Base-by-base conservation (phyloP, 2,329 filamentous ascomycete species). In the Fusarium decemcellulare region DNA sequence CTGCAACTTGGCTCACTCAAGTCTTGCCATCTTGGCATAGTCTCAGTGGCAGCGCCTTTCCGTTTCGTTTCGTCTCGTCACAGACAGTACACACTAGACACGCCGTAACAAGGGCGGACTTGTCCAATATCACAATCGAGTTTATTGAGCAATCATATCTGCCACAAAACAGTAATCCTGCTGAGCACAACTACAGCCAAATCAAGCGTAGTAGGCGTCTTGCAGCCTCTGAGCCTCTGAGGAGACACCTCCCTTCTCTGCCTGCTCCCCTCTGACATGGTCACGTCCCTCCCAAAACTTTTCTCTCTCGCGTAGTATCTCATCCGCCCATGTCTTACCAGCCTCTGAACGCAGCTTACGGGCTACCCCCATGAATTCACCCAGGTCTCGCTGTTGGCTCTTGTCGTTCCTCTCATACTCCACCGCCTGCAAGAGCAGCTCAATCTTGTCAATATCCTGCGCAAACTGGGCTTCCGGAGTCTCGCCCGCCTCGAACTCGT, bases 361-460 rank as follows among this genome's bases (percentile, higher is more conserved):
- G 6, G 92, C 88, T 3, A 98, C 95, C 76, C 92, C 91, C 2
- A 90, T 87, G 74, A 99, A 98, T 82, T 98, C 95, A 44, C 91
- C 89, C 51, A 99, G 82, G 78, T 98, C 93, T 34, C 93, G 80
- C 23, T 23, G 23, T 68, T 83, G 81, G 36, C 88, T 88, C 56
- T 90, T 81, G 52, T 88, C 85, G 15, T 86, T 82, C 73, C 92
- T 91, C 87, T 99, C 96, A 76, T 99, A 99, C 81, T 99, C 96
- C 39, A 97, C 85, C 92, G 98, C 98, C 83, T 99, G 96, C 75
- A 97, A 83, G 64, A 99, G 82, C 70, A 99, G 84, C 83, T 99
- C 96, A 78, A 99, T 91, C 89, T 98, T 98, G 82, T 99, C 96
- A 60, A 99, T 89, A 79, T 98, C 96, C 78, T 99, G 96, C 36